Base-by-base conservation (phyloP, 768 basidiomycete genomes). In the Boletus subparvulus region DNA sequence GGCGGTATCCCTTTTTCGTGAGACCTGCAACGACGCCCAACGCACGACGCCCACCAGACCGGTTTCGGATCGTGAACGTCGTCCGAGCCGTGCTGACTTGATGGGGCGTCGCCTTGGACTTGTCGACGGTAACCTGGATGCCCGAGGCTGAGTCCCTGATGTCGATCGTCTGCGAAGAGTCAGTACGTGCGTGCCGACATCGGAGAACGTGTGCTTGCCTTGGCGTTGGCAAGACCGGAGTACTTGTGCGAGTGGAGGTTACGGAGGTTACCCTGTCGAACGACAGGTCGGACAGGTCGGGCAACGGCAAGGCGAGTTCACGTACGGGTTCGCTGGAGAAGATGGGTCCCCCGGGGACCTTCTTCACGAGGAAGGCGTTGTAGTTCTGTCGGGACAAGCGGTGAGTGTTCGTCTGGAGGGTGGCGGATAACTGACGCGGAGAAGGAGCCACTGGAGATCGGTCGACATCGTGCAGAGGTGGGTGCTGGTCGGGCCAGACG, bases 391-490 rank as follows among this genome's bases (percentile, higher is more conserved):
- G 9, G 52, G 28, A 35, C n/a, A 45, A 17, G 39, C 65, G n/a
- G n/a, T 40, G n/a, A 40, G n/a, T 0, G 16, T 11, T 24, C 3
- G 3, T 57, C n/a, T 6, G 40, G 26, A 7, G 39, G 16, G 13
- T 8, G 24, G 47, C n/a, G 24, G 47, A 17, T 24, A 4, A 84
- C 88, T 70, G 69, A 92, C 90, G 70, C 90, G 90, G 73, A 92
- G 76, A 60, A 96, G 87, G 73, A 94, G 87, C 94, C 94, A 96
- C 79, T 94, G 83, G 75, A 96, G 90, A 74, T 95, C 92, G 79
- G 78, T 71, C 68, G 91, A 92, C 91, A 93, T 93, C 71, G 76
- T 84, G 77, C 57, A 54, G 53, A 35, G 43, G 47, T 35, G 44
- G 6, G 61, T 56, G 60, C 45, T 59, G 50, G 57, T 57, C 55